These are phyloP conservation scores for Barnettozyma sp. DNA, from an alignment of 805 yeast genomes.

Conservation along the genomic window DNA sequence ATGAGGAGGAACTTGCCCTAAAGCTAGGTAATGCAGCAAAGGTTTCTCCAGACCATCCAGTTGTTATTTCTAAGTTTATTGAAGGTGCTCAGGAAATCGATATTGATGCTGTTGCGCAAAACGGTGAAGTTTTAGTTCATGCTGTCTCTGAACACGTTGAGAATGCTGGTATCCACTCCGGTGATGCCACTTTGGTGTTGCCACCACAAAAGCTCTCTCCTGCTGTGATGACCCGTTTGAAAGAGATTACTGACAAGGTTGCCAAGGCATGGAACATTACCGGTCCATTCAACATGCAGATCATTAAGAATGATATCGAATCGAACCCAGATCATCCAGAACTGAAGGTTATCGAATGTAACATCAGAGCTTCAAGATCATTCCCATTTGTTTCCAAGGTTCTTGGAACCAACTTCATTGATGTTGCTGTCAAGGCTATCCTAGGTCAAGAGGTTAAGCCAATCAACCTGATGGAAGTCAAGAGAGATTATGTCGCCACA, in stretches of 20 bases:
- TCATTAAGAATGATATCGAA: conserved; percentile 68
- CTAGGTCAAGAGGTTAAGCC: conserved; percentile 64
- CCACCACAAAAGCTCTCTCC: conserved; percentile 83
- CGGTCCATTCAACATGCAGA: conserved; percentile 98
- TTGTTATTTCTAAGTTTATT: conserved; percentile 92
- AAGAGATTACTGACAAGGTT: conserved; percentile 87
- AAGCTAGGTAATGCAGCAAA: conserved; percentile 84
- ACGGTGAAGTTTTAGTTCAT: conserved; percentile 86
- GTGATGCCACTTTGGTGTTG: conserved; percentile 92
- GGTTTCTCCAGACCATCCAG: conserved; percentile 95
- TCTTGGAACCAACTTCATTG: conserved; percentile 89
- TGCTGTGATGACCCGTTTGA: conserved; percentile 60
- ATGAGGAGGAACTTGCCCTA: conserved; percentile 68
- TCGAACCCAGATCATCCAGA: conserved; percentile 52
- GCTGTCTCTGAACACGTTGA: conserved; percentile 97
- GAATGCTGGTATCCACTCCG: conserved; percentile 98
- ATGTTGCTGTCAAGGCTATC: conserved; percentile 86
- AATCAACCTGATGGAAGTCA: conserved; percentile 69
- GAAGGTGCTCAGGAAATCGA: conserved; percentile 96
- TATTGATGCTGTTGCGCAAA: conserved; percentile 90
- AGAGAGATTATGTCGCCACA: conserved; percentile 83
- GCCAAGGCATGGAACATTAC: conserved; percentile 92
- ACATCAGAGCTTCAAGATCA: conserved; percentile 96
- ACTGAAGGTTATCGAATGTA: conserved; percentile 96
- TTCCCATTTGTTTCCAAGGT: conserved; percentile 99